phyloP scores from a whole-genome alignment of 2,329 filamentous ascomycete species.

The Exophiala dermatitidis region DNA sequence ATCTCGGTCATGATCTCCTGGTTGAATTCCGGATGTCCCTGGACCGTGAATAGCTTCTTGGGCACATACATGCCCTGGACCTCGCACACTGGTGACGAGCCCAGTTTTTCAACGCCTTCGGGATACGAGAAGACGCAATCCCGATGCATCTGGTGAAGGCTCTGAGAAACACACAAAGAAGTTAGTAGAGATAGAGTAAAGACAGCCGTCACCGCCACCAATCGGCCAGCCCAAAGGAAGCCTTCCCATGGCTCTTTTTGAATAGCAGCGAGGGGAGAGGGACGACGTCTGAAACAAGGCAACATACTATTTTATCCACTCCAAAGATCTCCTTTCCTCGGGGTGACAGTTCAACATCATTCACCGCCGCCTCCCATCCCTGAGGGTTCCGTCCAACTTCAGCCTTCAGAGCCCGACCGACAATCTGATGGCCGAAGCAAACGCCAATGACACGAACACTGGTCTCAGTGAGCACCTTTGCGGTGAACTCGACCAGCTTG shows the following conservation, averaged over 20 bases:
- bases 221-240: too few species aligned
- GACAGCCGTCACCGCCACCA: too few species aligned
- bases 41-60: slow-evolving; percentile 62
- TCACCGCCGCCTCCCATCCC: slow-evolving; percentile 79
- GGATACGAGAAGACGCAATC: slow-evolving; percentile 66
- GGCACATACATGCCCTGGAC: slow-evolving; percentile 75
- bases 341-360: slow-evolving; percentile 58
- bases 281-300: too few species aligned
- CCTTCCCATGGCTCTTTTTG: too few species aligned
- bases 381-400: slow-evolving; percentile 58
- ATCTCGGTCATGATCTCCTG: slow-evolving; percentile 64
- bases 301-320: slow-evolving; percentile 50
- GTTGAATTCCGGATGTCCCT: slow-evolving; percentile 82
- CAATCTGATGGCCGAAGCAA: slow-evolving; percentile 83
- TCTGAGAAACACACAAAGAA: slow-evolving; percentile 8
- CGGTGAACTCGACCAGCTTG: slow-evolving; percentile 62
- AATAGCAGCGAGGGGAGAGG: too few species aligned
- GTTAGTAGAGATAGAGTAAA: slow-evolving; percentile 1
- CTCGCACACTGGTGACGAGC: slow-evolving; percentile 57
- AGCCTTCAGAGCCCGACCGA: slow-evolving; percentile 63
- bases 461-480: slow-evolving; percentile 52
- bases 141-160: slow-evolving; percentile 78
- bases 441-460: slow-evolving; percentile 67
- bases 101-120: slow-evolving; percentile 54
- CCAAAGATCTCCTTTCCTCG: slow-evolving; percentile 67